Evolutionary conservation across 139 green algal genomes (phyloP).

Genomic region (Ettlia oleoabundans): DNA sequence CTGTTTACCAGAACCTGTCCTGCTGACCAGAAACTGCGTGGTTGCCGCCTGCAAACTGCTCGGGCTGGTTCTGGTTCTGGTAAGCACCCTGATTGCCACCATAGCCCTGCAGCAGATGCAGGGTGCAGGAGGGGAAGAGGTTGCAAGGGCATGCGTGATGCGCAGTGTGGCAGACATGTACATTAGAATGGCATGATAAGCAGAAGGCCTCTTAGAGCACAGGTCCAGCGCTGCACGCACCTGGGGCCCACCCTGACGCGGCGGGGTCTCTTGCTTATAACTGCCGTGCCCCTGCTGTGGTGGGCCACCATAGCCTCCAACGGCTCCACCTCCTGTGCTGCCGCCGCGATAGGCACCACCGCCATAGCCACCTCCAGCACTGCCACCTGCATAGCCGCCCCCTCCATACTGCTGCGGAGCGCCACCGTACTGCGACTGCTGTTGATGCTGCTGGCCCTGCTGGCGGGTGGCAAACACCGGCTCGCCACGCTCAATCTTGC

Average conservation of each 20-base stretch:
- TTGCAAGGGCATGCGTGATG: too few species aligned
- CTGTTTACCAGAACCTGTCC: not conserved
- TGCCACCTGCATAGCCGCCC: not conserved
- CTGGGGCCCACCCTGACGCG: not conserved
- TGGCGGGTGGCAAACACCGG: conserved; percentile 16
- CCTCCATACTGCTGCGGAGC: not conserved
- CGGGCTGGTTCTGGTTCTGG: conserved; percentile 16
- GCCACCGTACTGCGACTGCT: not conserved
- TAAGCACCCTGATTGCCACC: not conserved
- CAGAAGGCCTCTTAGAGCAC: not conserved
- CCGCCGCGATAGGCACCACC: not conserved
- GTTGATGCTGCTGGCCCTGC: not conserved
- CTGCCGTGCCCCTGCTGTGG: not conserved
- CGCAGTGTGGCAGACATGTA: not conserved
- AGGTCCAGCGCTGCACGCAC: not conserved
- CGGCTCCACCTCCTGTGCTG: not conserved
- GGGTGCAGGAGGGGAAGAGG: too few species aligned
- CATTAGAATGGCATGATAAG: not conserved
- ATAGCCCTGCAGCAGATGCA: not conserved
- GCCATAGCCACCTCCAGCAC: not conserved
- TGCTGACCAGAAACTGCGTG: not conserved
- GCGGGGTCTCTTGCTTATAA: not conserved
- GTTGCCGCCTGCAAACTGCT: too few species aligned
- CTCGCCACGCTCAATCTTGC: conserved; percentile 51
- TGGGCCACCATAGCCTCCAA: not conserved